Evolutionary conservation across 169 alveolate genomes (phyloP).

Genomic region (Eimeria acervulina): DNA sequence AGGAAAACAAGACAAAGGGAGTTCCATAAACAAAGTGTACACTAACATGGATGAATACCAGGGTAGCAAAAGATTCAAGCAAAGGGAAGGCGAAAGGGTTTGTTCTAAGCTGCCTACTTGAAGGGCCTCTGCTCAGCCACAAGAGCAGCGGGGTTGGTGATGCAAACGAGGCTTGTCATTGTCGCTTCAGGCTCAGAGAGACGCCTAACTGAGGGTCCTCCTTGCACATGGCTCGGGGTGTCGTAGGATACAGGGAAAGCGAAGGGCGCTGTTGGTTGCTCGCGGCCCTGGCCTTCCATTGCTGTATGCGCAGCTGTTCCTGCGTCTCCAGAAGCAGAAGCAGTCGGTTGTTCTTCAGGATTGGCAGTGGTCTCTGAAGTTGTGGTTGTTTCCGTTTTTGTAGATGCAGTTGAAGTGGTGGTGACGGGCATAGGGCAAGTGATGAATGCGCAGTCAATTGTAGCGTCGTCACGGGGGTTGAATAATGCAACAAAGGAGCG

Average conservation of each 20-base stretch:
- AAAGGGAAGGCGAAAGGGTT: background rate
- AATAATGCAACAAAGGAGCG: background rate
- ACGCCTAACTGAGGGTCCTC: background rate
- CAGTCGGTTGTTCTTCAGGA: too few relatives aligned
- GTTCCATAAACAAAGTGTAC: background rate
- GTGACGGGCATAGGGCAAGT: background rate
- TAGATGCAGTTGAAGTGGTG: background rate
- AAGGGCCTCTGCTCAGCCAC: background rate
- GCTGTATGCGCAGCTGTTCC: background rate
- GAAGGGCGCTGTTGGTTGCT: background rate
- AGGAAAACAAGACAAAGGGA: background rate
- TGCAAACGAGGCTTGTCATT: background rate
- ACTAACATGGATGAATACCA: background rate
- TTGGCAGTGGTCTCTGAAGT: background rate
- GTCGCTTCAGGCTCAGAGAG: background rate
- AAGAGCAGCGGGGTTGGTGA: conserved; percentile 38
- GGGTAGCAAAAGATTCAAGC: background rate
- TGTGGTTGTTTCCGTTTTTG: background rate
- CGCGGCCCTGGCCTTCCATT: background rate
- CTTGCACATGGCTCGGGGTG: background rate
- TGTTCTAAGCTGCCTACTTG: background rate
- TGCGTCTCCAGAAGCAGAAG: too few relatives aligned
- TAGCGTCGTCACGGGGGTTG: background rate
- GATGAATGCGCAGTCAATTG: conserved; percentile 25
- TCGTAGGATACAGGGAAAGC: background rate